Base-by-base conservation (phyloP, 177 flowering plant species). In the Tripterygium wilfordii region DNA sequence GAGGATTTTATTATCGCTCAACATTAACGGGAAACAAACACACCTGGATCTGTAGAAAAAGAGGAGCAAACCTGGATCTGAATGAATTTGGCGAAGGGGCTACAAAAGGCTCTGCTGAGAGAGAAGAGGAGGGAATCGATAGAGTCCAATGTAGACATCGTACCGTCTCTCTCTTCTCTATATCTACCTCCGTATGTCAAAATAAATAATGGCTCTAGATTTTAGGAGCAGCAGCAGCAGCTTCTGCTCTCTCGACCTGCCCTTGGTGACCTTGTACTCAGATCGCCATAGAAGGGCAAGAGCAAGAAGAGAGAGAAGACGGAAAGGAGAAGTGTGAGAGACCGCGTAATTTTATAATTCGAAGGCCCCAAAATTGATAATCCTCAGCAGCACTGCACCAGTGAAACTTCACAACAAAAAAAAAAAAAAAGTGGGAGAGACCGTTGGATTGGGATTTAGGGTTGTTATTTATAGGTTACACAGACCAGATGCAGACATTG, bases 31-130 rank as follows among this genome's bases (percentile, higher is more conserved):
- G n/a, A n/a, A n/a, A n/a, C n/a, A n/a, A n/a, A n/a, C n/a, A n/a
- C n/a, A n/a, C n/a, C n/a, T n/a, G n/a, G n/a, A n/a, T n/a, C n/a
- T n/a, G 45, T 18, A 29, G 17, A 13, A 24, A 25, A 35, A 26
- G 28, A 40, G 15, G 8, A 28, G 28, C 30, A 14, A 27, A 92
- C 96, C 98, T 92, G 98, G 83, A 86, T 86, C 96, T 92, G 98
- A 48, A 92, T 20, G 68, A 84, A 86, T 36, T 80, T 49, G 8
- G 87, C 96, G 35, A 86, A 12, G 26, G 84, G 74, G 61, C 68
- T 60, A 37, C 75, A 79, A 28, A 67, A 84, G 14, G 84, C 77
- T 57, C 69, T 61, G 79, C 88, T 86, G 18, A 87, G 80, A 17
- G 78, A 63, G 59, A 84, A 54, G 53, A 92, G 72, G 33, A 82